These are phyloP conservation scores for Plicaturopsis crispa DNA, from an alignment of 768 basidiomycete species.

Conservation along the genomic window DNA sequence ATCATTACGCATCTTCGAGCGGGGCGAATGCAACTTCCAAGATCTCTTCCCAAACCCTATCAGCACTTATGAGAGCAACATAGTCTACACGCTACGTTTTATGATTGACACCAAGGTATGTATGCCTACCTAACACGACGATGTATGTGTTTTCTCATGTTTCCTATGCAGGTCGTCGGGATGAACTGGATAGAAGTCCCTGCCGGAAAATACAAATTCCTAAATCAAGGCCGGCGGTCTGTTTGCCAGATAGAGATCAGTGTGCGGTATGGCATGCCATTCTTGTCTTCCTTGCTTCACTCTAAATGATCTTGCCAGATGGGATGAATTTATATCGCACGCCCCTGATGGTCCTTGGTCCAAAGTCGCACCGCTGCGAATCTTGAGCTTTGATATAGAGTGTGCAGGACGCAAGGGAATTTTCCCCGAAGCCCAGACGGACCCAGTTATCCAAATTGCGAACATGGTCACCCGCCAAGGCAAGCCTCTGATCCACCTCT, in stretches of 20 bases:
- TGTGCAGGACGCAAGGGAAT: slow-evolving; percentile 97
- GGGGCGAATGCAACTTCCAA: slow-evolving; percentile 62
- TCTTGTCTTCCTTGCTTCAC: slow-evolving; percentile 1
- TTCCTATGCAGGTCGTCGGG: slow-evolving; percentile 67
- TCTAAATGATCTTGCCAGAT: slow-evolving; percentile 36
- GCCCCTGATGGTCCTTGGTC: slow-evolving; percentile 90
- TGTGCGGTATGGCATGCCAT: slow-evolving; percentile 45
- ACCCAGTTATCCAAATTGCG: slow-evolving; percentile 98
- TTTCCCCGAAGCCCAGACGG: slow-evolving; percentile 84
- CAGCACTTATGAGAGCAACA: slow-evolving; percentile 89
- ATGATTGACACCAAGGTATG: slow-evolving; percentile 95
- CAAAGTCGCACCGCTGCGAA: slow-evolving; percentile 84
- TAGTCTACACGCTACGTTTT: slow-evolving; percentile 84
- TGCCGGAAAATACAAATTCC: slow-evolving; percentile 68
- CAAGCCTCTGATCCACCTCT: slow-evolving; percentile 24
- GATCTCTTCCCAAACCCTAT: slow-evolving; percentile 48
- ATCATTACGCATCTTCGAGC: slow-evolving; percentile 58
- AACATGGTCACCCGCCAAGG: slow-evolving; percentile 99
- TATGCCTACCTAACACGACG: slow-evolving; percentile 1
- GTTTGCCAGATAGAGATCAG: slow-evolving; percentile 86
- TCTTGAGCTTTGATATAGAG: slow-evolving; percentile 98
- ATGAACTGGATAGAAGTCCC: slow-evolving; percentile 99
- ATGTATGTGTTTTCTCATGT: slow-evolving; percentile 1
- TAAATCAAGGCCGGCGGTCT: slow-evolving; percentile 53
- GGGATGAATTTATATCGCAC: slow-evolving; percentile 83